These are phyloP conservation scores for Sicyos baderoa DNA, from an alignment of 306 rosid species.

Conservation along the genomic window DNA sequence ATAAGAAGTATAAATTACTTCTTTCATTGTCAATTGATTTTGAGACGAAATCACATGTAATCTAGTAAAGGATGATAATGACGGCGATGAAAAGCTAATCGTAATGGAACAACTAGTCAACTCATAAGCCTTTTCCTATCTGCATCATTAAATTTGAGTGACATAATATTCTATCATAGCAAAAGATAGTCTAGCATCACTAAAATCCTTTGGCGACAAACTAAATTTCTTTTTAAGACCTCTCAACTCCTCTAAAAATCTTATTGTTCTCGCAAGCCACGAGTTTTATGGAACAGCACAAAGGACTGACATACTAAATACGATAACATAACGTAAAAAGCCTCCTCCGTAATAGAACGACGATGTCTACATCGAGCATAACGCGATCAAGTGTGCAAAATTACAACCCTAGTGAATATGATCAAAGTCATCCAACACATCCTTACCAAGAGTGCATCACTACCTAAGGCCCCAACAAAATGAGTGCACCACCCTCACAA, in stretches of 20 bases:
- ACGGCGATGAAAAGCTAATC: background rate
- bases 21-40: too few species aligned
- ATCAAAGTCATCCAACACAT: background rate
- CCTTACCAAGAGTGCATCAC: background rate
- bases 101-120: background rate
- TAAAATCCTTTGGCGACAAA: too few species aligned
- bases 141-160: too few species aligned
- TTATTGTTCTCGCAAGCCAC: background rate
- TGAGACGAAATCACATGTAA: too few species aligned
- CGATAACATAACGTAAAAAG: too few species aligned
- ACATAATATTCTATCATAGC: too few species aligned
- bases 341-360: too few species aligned
- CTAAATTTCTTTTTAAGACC: background rate
- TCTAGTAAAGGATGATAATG: background rate
- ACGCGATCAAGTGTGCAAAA: too few species aligned
- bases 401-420: background rate
- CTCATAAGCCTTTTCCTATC: background rate
- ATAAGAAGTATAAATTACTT: too few species aligned
- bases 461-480: background rate
- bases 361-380: too few species aligned
- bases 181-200: background rate
- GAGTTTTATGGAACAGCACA: background rate
- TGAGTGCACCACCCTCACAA: slow-evolving; percentile 5
- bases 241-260: background rate
- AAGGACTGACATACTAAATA: background rate